Base-by-base conservation (phyloP, 1,139 yeast genomes). In the Pichia sorboxylosa region DNA sequence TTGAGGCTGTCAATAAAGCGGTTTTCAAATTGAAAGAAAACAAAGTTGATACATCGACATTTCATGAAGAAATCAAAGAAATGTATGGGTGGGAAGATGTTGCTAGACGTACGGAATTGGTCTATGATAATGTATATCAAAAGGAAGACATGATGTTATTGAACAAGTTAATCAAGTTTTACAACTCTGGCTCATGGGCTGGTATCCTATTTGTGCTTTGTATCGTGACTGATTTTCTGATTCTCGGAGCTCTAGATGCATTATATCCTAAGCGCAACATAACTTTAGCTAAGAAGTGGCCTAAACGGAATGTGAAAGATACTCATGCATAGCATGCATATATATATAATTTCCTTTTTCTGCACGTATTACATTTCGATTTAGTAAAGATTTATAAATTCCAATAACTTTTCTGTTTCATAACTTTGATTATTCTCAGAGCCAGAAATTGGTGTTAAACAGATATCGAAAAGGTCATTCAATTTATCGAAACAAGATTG, bases 31-130 rank as follows among this genome's bases (percentile, higher is more conserved):
- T 83, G 33, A 65, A 70, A 39, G 59, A 69, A 1, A 73, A 73
- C 3, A 51, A 63, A 31, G 71, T 85, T 1, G 81, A 85, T 48
- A 78, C 95, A 0, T 66, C 79, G 0, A 59, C 55, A 6, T 90
- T 92, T 54, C 98, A 92, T 52, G 64, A 68, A 2, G 82, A 81
- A 42, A 78, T 92, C 18, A 70, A 73, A 26, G 57, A 63, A 29
- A 84, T 90, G 93, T 92, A 92, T 55, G 82, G 87, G 49, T 92
- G 99, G 99, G 65, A 63, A 38, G 82, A 85, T 49, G 83, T 92
- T 17, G 98, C 98, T 0, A 58, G 57, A 32, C 62, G 98, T 27
- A 90, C 98, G 0, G 94, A 83, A 45, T 61, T 61, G 21, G 96
- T 90, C 3, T 92, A 92, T 55, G 63, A 74, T 34, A 61, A 70